Evolutionary conservation across 768 basidiomycete species (phyloP).

Genomic region (Tylopilus felleus): DNA sequence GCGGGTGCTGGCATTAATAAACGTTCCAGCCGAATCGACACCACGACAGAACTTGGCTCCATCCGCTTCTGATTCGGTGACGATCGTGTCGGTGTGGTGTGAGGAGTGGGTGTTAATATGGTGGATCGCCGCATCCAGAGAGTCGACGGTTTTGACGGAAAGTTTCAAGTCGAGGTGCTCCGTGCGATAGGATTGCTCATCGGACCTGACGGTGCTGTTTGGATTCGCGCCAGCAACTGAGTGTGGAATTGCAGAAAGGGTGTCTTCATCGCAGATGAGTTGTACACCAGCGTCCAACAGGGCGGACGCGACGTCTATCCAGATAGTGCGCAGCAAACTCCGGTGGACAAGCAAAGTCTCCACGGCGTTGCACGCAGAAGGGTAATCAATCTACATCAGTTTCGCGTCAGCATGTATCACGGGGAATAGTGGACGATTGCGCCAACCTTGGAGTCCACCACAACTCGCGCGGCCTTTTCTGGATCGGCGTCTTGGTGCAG

Average conservation of each 20-base stretch:
- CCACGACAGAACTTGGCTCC: slow-evolving; percentile 77
- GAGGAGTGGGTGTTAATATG: slow-evolving; percentile 94
- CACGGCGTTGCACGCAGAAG: slow-evolving; percentile 91
- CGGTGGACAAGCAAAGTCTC: slow-evolving; percentile 89
- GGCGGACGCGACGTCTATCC: slow-evolving; percentile 75
- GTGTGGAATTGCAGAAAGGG: slow-evolving; percentile 54
- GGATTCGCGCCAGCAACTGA: slow-evolving; percentile 37
- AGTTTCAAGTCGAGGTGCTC: slow-evolving; percentile 88
- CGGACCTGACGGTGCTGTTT: slow-evolving; percentile 49
- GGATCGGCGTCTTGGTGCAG: slow-evolving; percentile 78
- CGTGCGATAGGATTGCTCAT: slow-evolving; percentile 68
- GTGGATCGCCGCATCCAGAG: slow-evolving; percentile 68
- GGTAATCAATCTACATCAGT: slow-evolving; percentile 72
- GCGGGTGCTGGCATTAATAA: slow-evolving; percentile 91
- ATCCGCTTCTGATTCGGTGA: slow-evolving; percentile 72
- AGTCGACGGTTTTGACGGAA: slow-evolving; percentile 73
- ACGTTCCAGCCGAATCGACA: slow-evolving; percentile 90
- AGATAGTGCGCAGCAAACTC: slow-evolving; percentile 64
- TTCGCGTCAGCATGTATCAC: background rate
- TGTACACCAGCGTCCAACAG: slow-evolving; percentile 68
- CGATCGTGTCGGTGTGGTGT: slow-evolving; percentile 92
- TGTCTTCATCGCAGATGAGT: slow-evolving; percentile 72
- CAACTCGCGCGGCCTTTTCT: slow-evolving; percentile 78
- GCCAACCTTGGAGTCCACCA: slow-evolving; percentile 86
- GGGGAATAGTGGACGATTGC: background rate